These are phyloP conservation scores for Starmerella floricola DNA, from an alignment of 805 yeast species.

Conservation along the genomic window DNA sequence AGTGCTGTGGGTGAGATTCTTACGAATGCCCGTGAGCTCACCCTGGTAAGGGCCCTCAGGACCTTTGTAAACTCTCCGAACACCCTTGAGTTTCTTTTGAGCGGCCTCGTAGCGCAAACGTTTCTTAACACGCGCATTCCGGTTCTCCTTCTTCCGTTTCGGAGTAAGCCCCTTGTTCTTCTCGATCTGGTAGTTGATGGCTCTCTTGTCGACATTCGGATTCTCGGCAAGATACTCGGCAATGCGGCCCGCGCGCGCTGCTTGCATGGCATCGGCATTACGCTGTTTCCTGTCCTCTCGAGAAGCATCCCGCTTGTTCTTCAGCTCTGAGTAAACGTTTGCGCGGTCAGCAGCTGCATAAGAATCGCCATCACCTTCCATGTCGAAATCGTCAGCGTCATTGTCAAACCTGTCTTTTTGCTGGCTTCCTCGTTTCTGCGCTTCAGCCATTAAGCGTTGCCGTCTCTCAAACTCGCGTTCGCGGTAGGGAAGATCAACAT, in stretches of 20 bases:
- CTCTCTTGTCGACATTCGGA: slow-evolving; percentile 82
- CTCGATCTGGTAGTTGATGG: slow-evolving; percentile 83
- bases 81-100: slow-evolving; percentile 80
- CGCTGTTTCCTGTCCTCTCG: slow-evolving; percentile 38
- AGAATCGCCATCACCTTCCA: slow-evolving; percentile 1
- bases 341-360: slow-evolving; percentile 9
- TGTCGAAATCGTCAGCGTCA: slow-evolving; percentile 18
- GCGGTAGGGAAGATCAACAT: slow-evolving; percentile 78
- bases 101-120: slow-evolving; percentile 93
- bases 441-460: slow-evolving; percentile 75
- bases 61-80: slow-evolving; percentile 73
- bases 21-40: slow-evolving; percentile 94
- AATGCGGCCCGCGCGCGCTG: slow-evolving; percentile 74
- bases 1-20: slow-evolving; percentile 79
- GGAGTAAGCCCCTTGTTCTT: slow-evolving; percentile 96
- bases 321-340: slow-evolving; percentile 48
- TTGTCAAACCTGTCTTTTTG: slow-evolving; percentile 41
- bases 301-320: slow-evolving; percentile 39
- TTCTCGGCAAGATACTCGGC: slow-evolving; percentile 55
- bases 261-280: slow-evolving; percentile 59
- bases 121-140: slow-evolving; percentile 96
- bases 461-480: slow-evolving; percentile 86
- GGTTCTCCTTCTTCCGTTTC: slow-evolving; percentile 79
- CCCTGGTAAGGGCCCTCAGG: slow-evolving; percentile 78
- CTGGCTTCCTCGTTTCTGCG: slow-evolving; percentile 67